Conservation (phyloP, 257 asterid genomes). For the Solanum etuberosum region DNA sequence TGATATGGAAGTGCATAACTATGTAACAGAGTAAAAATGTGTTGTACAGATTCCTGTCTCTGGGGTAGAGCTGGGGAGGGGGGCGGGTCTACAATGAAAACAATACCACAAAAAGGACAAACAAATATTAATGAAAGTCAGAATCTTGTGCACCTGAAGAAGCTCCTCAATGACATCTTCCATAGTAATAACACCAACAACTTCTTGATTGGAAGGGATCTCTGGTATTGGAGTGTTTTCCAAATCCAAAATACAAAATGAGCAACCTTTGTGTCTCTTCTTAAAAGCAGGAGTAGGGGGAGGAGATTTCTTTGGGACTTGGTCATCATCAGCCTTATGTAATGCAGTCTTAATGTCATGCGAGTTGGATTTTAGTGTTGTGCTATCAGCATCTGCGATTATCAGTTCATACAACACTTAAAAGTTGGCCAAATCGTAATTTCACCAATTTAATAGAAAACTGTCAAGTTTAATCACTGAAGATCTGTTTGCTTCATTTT, state of each 20-base stretch:
- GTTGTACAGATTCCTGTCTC: not conserved
- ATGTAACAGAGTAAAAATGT: not conserved
- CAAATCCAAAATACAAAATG: conserved; percentile 85
- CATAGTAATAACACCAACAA: conserved; percentile 90
- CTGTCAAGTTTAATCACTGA: not conserved
- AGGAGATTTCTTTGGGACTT: conserved; percentile 51
- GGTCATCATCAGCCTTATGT: conserved; percentile 33
- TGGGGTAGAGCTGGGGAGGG: not conserved
- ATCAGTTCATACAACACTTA: not conserved
- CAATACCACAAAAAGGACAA: not conserved
- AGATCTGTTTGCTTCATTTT: not conserved
- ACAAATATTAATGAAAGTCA: not conserved
- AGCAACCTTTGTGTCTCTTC: conserved; percentile 85
- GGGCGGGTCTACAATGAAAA: not conserved
- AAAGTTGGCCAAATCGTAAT: not conserved
- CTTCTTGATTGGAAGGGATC: conserved; percentile 65
- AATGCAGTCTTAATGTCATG: conserved; percentile 19
- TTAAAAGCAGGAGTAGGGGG: conserved; percentile 85
- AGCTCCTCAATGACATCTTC: conserved; percentile 99
- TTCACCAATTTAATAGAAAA: not conserved
- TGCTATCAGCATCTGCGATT: conserved; percentile 32
- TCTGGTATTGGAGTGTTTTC: conserved; percentile 74
- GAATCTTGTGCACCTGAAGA: conserved; percentile 61
- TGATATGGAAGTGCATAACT: not conserved
- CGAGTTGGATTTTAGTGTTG: conserved; percentile 21